Percentiles rank a stretch among this genome's conserved stretches.
Evolutionary conservation across 2,329 filamentous ascomycete genomes (phyloP).

Genomic region (Epichloe uncinata): DNA sequence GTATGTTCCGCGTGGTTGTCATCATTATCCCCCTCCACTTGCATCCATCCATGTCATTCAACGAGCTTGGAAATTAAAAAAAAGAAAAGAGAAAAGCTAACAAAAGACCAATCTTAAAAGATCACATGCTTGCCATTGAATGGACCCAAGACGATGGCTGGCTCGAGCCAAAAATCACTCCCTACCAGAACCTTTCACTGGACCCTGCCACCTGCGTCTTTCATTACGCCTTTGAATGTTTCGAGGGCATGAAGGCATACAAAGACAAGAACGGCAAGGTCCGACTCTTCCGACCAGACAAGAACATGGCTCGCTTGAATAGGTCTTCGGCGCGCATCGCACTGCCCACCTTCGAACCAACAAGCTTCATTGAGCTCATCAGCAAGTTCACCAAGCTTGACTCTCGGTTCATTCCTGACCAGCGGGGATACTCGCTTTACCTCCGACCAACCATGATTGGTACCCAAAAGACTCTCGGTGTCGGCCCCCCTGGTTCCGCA

Average conservation of each 20-base stretch:
- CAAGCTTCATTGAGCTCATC: slow-evolving; percentile 68
- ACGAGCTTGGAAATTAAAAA: not conserved
- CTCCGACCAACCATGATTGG: slow-evolving; percentile 94
- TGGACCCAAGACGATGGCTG: slow-evolving; percentile 82
- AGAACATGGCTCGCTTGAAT: slow-evolving; percentile 93
- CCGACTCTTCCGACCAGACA: slow-evolving; percentile 84
- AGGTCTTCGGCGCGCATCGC: slow-evolving; percentile 85
- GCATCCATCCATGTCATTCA: not conserved
- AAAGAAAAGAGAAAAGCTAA: not conserved
- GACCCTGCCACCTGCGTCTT: slow-evolving; percentile 95
- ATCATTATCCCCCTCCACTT: not conserved
- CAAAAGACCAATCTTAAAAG: slow-evolving; percentile 30
- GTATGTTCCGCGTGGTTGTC: slow-evolving; percentile 26
- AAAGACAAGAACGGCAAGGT: slow-evolving; percentile 69
- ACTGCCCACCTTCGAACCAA: slow-evolving; percentile 68
- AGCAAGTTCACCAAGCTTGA: slow-evolving; percentile 68
- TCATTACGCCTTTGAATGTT: slow-evolving; percentile 96
- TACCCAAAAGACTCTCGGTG: slow-evolving; percentile 86
- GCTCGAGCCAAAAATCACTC: slow-evolving; percentile 69
- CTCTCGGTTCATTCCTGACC: slow-evolving; percentile 75
- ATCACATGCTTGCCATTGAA: slow-evolving; percentile 94
- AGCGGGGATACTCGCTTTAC: slow-evolving; percentile 86
- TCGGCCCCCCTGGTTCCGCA: slow-evolving; percentile 82
- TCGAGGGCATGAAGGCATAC: slow-evolving; percentile 99
- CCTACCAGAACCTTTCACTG: slow-evolving; percentile 93